Percentiles rank a stretch among this genome's conserved stretches.
Conservation (phyloP, 139 green algal genomes). For the Micractinium sp. region DNA sequence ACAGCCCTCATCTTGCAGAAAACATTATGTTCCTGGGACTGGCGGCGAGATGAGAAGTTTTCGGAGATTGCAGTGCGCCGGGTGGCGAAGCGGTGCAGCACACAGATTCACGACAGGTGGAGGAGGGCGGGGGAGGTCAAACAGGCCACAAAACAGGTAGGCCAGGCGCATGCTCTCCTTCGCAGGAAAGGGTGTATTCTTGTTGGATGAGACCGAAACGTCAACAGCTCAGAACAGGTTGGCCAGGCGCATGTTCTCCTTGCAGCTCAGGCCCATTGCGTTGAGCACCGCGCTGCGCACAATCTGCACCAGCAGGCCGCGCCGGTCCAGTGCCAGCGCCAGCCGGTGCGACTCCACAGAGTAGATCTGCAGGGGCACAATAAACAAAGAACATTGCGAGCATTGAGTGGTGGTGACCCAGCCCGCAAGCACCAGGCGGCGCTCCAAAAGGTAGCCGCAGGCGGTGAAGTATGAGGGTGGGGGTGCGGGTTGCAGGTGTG, state of each 20-base stretch:
- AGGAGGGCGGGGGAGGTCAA: neutral
- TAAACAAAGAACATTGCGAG: too few relatives aligned
- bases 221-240: conserved; percentile 55
- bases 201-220: neutral
- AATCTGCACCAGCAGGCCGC: conserved; percentile 67
- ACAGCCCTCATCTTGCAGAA: too few relatives aligned
- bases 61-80: neutral
- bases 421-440: too few relatives aligned
- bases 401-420: too few relatives aligned
- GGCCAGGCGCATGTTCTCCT: conserved; percentile 46
- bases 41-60: too few relatives aligned
- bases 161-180: neutral
- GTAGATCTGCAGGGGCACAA: conserved; percentile 50
- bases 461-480: too few relatives aligned
- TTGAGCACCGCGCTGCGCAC: conserved; percentile 61
- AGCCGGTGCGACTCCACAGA: conserved; percentile 79
- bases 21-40: too few relatives aligned
- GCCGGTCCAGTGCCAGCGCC: conserved; percentile 70
- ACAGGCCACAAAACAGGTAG: neutral
- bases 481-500: too few relatives aligned
- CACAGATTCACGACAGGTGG: neutral
- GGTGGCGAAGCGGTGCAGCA: neutral
- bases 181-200: too few relatives aligned
- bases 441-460: too few relatives aligned
- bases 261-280: conserved; percentile 19